Evolutionary conservation across 495 filamentous ascomycete species (phyloP).

Genomic region (Penicillium egyptiacum): DNA sequence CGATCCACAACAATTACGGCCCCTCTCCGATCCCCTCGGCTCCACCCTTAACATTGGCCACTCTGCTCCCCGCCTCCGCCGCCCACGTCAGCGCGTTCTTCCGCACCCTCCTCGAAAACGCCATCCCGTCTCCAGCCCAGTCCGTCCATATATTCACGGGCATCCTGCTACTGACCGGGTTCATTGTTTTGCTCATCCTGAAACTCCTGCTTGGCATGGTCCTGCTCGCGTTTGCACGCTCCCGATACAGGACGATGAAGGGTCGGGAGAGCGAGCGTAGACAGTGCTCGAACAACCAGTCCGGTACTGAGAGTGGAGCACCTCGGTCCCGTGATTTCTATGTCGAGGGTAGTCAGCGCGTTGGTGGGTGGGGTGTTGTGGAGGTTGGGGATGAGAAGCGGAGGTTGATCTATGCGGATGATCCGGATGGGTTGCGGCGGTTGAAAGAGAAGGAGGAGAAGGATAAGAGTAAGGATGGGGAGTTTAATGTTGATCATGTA

Average conservation of each 20-base stretch:
- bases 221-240: slow-evolving; percentile 70
- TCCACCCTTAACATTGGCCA: slow-evolving; percentile 39
- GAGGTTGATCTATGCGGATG: slow-evolving; percentile 83
- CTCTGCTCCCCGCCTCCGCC: slow-evolving; percentile 36
- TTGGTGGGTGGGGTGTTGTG: slow-evolving; percentile 79
- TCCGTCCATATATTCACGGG: slow-evolving; percentile 59
- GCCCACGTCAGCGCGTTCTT: slow-evolving; percentile 39
- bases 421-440: slow-evolving; percentile 65
- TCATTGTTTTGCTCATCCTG: slow-evolving; percentile 70
- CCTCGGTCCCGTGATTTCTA: slow-evolving; percentile 48
- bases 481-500: slow-evolving; percentile 63
- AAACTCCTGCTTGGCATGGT: slow-evolving; percentile 86
- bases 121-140: slow-evolving; percentile 47
- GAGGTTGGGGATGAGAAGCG: slow-evolving; percentile 88
- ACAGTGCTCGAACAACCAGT: slow-evolving; percentile 9
- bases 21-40: slow-evolving; percentile 32
- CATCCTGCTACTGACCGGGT: slow-evolving; percentile 73
- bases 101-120: slow-evolving; percentile 42
- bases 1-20: slow-evolving; percentile 56
- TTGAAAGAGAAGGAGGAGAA: slow-evolving; percentile 69
- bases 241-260: slow-evolving; percentile 80
- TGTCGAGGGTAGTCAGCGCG: slow-evolving; percentile 67
- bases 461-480: slow-evolving; percentile 57
- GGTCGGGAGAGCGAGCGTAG: slow-evolving; percentile 55
- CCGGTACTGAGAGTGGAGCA: neutral